A percentile compares a stretch with the other conserved stretches of the same genome.
Evolutionary conservation across 1,139 yeast species (phyloP).

Genomic region (Zygoascus hellenicus): DNA sequence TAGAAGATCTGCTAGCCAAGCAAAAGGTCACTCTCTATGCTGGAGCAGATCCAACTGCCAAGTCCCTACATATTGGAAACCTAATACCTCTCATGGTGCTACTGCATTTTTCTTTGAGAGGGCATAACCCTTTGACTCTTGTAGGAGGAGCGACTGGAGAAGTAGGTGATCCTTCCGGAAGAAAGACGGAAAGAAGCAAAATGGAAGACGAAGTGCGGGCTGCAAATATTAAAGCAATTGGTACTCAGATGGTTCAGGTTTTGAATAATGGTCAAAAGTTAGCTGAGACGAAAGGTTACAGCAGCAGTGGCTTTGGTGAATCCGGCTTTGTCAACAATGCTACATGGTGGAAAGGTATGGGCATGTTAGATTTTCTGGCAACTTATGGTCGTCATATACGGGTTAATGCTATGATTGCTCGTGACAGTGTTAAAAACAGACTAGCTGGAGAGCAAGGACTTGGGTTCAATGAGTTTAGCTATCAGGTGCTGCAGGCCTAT

Average conservation of each 20-base stretch:
- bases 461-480: conserved; percentile 90
- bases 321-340: conserved; percentile 54
- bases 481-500: conserved; percentile 88
- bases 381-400: conserved; percentile 75
- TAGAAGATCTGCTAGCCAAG: conserved; percentile 38
- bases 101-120: conserved; percentile 75
- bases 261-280: conserved; percentile 55
- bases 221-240: conserved; percentile 56
- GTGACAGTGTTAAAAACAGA: conserved; percentile 81
- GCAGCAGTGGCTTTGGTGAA: conserved; percentile 31
- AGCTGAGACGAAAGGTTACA: conserved; percentile 51
- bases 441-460: conserved; percentile 65
- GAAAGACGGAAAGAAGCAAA: conserved; percentile 63
- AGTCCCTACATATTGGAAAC: conserved; percentile 85
- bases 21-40: conserved; percentile 60
- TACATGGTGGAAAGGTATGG: conserved; percentile 79
- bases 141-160: conserved; percentile 98
- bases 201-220: conserved; percentile 49
- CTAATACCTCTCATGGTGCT: conserved; percentile 79
- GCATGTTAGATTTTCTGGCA: conserved; percentile 71
- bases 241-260: conserved; percentile 55
- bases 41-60: conserved; percentile 97
- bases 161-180: conserved; percentile 96
- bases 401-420: conserved; percentile 77
- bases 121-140: conserved; percentile 74